A percentile compares a stretch with the other conserved stretches of the same genome.
phyloP scores from a whole-genome alignment of 1,139 yeast genomes.

The Taphrina betulina region DNA sequence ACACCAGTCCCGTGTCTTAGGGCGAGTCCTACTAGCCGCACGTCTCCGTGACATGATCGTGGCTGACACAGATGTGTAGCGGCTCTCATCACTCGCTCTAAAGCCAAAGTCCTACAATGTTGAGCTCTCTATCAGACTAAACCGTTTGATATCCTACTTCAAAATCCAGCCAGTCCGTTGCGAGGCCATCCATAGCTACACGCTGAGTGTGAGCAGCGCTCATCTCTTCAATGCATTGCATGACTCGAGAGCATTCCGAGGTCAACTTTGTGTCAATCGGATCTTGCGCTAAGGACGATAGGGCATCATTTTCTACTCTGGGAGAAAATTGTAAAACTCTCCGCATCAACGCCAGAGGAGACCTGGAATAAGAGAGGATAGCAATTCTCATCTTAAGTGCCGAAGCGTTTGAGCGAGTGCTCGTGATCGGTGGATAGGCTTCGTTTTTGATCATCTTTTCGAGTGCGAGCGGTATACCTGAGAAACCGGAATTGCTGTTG shows the following conservation, averaged over 20 bases:
- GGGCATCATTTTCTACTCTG: no score
- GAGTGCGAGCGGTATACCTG: constrained; percentile 4
- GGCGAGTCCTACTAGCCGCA: no score
- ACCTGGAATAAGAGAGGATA: background rate
- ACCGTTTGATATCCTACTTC: no score
- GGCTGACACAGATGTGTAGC: no score
- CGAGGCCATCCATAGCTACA: constrained; percentile 4
- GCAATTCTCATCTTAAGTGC: no score
- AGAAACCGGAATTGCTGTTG: background rate
- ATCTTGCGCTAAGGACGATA: no score
- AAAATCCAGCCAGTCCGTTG: constrained; percentile 6
- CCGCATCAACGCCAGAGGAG: background rate
- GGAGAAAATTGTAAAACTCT: no score
- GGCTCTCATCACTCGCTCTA: no score
- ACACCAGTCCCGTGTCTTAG: constrained; percentile 24
- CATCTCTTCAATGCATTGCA: constrained; percentile 4
- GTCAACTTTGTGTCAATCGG: background rate
- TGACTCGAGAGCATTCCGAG: constrained; percentile 1
- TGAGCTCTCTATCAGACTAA: no score
- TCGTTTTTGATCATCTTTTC: constrained; percentile 2
- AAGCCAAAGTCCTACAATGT: no score
- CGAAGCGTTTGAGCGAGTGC: background rate
- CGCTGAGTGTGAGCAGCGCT: background rate
- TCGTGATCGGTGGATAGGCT: constrained; percentile 8
- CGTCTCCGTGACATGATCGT: no score